Base-by-base conservation (phyloP, 2,329 filamentous ascomycete species). In the Alternaria sp. region DNA sequence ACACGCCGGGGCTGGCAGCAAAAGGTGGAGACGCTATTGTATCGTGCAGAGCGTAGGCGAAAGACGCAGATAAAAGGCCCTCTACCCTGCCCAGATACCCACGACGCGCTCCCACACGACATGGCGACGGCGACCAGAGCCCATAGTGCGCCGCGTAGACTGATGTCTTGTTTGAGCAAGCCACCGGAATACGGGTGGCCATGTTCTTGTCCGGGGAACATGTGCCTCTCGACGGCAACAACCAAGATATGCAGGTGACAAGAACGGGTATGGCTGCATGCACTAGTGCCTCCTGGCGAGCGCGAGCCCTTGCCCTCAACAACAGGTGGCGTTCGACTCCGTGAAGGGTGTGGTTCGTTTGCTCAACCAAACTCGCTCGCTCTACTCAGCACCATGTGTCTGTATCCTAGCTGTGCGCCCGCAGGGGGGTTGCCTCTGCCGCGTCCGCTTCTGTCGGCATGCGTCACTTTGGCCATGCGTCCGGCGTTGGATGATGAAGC, bases 401-500 rank as follows among this genome's bases (percentile, higher is more conserved):
- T 46, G 51, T 46, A 44, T 42, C 44, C 34, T 34, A 42, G 36
- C 53, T 11, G 4, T 23, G 36, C 11, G 23, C 40, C 21, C 37
- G 31, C 42, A 42, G 28, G 36, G 28, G 36, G 28, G 36, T 28
- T 42, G 48, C 37, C 51, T 45, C 51, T 41, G 51, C 52, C 31
- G 51, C 51, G 34, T 57, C 59, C 59, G 55, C 40, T 49, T 56
- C 39, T 39, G 55, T 56, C 54, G 62, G 55, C 62, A 48, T 51
- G 45, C 28, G 24, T 44, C 42, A 36, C 33, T 26, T 40, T 24
- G 41, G 17, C 37, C 46, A 48, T 48, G 33, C 29, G 44, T 28
- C 52, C 40, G 17, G 28, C 37, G 56, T 62, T 62, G 59, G 34
- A 58, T 42, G 45, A 28, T 50, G 55, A 63, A 63, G 64, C 67